Evolutionary conservation across 805 yeast genomes (phyloP), one percentile per base, ranked within the genome.

Genomic region (Sugiyamaella lignohabitans): DNA sequence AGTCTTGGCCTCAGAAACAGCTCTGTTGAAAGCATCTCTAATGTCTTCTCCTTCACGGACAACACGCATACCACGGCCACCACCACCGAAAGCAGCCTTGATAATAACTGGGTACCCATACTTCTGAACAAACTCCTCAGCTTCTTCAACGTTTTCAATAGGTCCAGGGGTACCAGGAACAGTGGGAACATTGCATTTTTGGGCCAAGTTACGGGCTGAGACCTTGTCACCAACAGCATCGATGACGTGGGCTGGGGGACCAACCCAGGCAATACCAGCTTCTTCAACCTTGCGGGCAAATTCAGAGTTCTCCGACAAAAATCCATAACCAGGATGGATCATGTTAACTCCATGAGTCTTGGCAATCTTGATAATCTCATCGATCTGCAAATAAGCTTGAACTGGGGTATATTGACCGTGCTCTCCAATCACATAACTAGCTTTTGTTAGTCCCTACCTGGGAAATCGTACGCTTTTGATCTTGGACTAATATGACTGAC

Each of bases 21-120:
- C 98, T 70, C 98, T 83, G 60, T 75, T 70, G 72, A 93, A 91
- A 32, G 98, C 97, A 65, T 91, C 97, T 40, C 65, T 82, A 50
- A 91, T 79, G 66, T 82, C 87, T 59, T 93, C 98, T 59, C 96
- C 97, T 68, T 91, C 96, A 62, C 94, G 76, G 39, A 91, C 98
- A 43, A 91, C 98, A 72, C 98, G 82, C 98, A 91, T 93, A 78
- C 98, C 98, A 71, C 98, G 82, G 64, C 98, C 98, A 75, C 98
- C 98, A 71, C 98, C 98, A 66, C 98, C 98, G 63, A 85, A 93
- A 34, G 98, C 98, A 40, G 98, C 98, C 71, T 91, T 91, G 70
- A 91, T 88, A 69, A 91, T 91, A 42, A 93, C 98, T 5, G 98
- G 98, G 70, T 67, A 89, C 27, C 98, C 98, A 67, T 91, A 76